A percentile compares a stretch with the other conserved stretches of the same genome.
Conservation (phyloP, 345 rosid genomes). For the Clarkia xantiana region DNA sequence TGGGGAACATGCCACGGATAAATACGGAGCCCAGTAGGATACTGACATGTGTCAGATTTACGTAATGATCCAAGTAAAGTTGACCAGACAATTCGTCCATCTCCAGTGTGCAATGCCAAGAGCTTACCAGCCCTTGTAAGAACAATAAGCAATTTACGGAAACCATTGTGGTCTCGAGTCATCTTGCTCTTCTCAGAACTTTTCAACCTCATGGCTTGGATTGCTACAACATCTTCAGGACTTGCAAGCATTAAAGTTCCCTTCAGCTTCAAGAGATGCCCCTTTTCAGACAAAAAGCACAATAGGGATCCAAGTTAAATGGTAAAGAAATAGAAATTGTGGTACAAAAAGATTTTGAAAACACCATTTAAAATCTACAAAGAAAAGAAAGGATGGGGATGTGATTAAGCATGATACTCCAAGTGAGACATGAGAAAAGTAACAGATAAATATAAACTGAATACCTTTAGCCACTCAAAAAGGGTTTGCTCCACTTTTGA, state of each 20-base stretch:
- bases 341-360: not conserved
- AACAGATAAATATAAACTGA: not conserved
- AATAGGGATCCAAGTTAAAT: constrained; percentile 8
- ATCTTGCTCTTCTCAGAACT: constrained; percentile 86
- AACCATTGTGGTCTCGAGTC: constrained; percentile 98
- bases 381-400: not conserved
- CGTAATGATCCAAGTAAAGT: constrained; percentile 44
- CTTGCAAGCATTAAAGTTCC: constrained; percentile 90
- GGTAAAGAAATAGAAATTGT: not conserved
- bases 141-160: constrained; percentile 74
- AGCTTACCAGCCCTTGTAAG: constrained; percentile 79
- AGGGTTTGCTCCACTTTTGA: constrained; percentile 88
- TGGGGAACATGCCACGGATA: constrained; percentile 96
- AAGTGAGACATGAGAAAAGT: not conserved
- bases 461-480: constrained; percentile 95
- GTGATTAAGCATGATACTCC: constrained; percentile 1
- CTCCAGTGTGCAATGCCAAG: constrained; percentile 91
- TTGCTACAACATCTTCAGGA: constrained; percentile 77
- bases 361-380: not conserved
- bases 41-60: constrained; percentile 44
- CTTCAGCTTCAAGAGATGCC: constrained; percentile 82
- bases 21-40: constrained; percentile 45
- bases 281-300: constrained; percentile 33
- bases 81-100: constrained; percentile 91
- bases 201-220: constrained; percentile 73